A percentile compares a stretch with the other conserved stretches of the same genome.
These are phyloP conservation scores for Penicillium herquei DNA, from an alignment of 495 filamentous ascomycete species.

Conservation along the genomic window DNA sequence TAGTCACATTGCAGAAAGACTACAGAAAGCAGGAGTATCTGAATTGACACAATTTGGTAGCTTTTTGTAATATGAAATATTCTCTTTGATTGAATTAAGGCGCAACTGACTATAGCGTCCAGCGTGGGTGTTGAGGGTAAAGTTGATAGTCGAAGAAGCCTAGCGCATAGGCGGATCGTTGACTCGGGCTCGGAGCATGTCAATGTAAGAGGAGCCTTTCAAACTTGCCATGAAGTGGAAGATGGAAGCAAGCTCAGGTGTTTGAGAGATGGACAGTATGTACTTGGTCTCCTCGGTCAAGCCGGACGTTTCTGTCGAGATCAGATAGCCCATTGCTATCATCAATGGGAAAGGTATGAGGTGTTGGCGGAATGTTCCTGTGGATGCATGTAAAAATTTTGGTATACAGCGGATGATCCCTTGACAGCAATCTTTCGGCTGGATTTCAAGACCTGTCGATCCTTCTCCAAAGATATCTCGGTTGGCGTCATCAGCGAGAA, in stretches of 20 bases:
- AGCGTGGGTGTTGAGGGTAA: too few species aligned
- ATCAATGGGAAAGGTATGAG: constrained; percentile 8
- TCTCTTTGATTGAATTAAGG: too few species aligned
- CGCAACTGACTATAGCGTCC: too few species aligned
- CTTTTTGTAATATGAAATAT: too few species aligned
- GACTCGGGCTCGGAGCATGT: background rate
- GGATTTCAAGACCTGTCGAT: background rate
- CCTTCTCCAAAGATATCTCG: background rate
- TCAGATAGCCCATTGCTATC: background rate
- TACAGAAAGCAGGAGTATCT: too few species aligned
- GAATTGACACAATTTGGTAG: too few species aligned
- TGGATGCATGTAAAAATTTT: constrained; percentile 3
- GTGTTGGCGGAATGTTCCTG: constrained; percentile 10
- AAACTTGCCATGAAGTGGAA: background rate
- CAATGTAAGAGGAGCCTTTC: background rate
- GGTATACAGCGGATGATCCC: constrained; percentile 10
- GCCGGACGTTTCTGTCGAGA: background rate
- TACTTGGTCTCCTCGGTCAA: background rate
- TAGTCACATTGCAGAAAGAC: too few species aligned
- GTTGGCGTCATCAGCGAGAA: background rate
- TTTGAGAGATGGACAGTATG: background rate
- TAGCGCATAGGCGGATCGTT: too few species aligned
- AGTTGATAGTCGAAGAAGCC: too few species aligned
- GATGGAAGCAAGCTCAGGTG: background rate
- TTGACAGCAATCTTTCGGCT: background rate